These are phyloP conservation scores for Pythium guiyangense DNA, from an alignment of 352 stramenopile species.

Conservation along the genomic window DNA sequence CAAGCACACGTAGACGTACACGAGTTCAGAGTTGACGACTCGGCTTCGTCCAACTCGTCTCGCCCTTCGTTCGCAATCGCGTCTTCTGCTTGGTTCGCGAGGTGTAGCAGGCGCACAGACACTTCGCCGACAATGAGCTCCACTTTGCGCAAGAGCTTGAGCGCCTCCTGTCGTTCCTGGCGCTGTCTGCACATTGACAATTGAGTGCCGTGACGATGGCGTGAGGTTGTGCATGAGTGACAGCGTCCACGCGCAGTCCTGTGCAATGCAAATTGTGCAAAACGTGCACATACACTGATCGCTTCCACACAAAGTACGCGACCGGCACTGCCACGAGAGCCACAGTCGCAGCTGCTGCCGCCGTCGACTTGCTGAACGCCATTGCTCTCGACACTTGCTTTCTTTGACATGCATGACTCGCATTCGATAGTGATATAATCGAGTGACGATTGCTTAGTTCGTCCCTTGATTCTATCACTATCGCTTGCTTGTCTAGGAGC, in stretches of 20 bases:
- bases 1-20: conserved; percentile 29
- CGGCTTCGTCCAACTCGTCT: conserved; percentile 19
- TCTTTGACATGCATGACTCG: neutral
- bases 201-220: no score
- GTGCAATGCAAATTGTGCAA: neutral
- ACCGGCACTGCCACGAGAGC: conserved; percentile 33
- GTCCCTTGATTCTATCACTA: no score
- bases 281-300: conserved; percentile 23
- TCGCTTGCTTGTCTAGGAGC: no score
- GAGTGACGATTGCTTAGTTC: no score
- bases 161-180: conserved; percentile 33
- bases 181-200: conserved; percentile 18
- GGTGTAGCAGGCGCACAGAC: conserved; percentile 49
- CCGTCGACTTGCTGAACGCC: conserved; percentile 1
- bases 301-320: conserved; percentile 31
- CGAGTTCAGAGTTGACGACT: conserved; percentile 42
- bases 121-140: conserved; percentile 70
- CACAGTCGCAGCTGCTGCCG: conserved; percentile 5
- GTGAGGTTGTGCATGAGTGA: no score
- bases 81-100: conserved; percentile 67
- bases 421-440: no score
- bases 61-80: conserved; percentile 39
- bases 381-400: neutral
- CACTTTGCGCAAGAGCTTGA: conserved; percentile 70
- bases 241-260: neutral